Percentiles rank a stretch among this genome's conserved stretches.
phyloP scores from a whole-genome alignment of 1,139 yeast genomes.

The Debaryomyces psychrophilus region DNA sequence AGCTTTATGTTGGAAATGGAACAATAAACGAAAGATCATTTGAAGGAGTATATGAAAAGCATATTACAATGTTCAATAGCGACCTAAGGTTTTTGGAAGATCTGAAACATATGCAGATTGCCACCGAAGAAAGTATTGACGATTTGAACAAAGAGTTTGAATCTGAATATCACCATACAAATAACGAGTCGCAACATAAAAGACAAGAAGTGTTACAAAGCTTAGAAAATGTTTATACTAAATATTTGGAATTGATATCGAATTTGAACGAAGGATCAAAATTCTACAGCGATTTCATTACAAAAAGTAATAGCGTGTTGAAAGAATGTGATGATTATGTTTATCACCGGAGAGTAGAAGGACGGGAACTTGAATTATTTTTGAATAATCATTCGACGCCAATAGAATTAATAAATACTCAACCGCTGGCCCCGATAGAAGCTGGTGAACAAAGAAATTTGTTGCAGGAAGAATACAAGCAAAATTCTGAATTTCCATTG shows the following conservation, averaged over 20 bases:
- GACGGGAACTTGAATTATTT: conserved; percentile 47
- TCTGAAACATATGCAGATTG: conserved; percentile 44
- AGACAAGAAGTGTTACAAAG: conserved; percentile 56
- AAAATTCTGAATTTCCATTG: conserved; percentile 7
- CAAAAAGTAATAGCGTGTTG: conserved; percentile 50
- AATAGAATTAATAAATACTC: background rate
- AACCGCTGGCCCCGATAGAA: background rate
- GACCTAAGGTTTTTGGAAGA: conserved; percentile 43
- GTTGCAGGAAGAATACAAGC: background rate
- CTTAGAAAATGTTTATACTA: conserved; percentile 56
- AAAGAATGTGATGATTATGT: conserved; percentile 59
- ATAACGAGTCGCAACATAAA: conserved; percentile 30
- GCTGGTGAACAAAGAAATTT: background rate
- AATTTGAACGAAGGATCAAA: conserved; percentile 70
- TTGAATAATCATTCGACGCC: conserved; percentile 7
- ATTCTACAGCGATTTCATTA: conserved; percentile 68
- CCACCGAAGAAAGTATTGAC: conserved; percentile 48
- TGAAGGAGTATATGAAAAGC: conserved; percentile 37
- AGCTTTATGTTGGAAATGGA: conserved; percentile 21
- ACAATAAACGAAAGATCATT: conserved; percentile 30
- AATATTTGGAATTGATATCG: conserved; percentile 57
- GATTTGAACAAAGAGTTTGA: conserved; percentile 42
- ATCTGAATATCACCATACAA: conserved; percentile 18
- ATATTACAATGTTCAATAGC: conserved; percentile 42
- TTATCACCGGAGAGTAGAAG: conserved; percentile 55